Percentiles rank a stretch among this genome's conserved stretches.
These are phyloP conservation scores for Fusarium sp. DNA, from an alignment of 2,329 filamentous ascomycete species.

Conservation along the genomic window DNA sequence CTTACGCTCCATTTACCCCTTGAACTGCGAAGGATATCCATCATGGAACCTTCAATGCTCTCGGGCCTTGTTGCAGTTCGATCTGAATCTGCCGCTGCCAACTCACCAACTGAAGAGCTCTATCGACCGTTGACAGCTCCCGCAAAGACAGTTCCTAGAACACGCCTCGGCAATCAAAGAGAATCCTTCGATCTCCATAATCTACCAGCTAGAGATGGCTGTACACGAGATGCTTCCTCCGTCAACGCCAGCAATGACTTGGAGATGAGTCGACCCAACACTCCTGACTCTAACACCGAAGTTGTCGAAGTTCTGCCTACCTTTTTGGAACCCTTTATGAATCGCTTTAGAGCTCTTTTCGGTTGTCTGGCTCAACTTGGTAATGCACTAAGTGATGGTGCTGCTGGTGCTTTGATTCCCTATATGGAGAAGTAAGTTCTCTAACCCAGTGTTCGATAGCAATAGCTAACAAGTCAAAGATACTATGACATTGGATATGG, in stretches of 20 bases:
- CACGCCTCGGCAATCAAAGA: conserved; percentile 53
- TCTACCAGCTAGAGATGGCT: conserved; percentile 23
- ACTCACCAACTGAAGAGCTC: conserved; percentile 33
- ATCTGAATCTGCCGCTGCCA: conserved; percentile 44
- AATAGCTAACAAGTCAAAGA: conserved; percentile 46
- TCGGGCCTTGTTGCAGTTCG: conserved; percentile 50
- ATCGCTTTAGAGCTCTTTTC: conserved; percentile 74
- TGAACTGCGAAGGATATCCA: background rate
- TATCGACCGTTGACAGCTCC: conserved; percentile 47
- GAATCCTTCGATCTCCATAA: conserved; percentile 48
- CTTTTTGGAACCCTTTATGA: conserved; percentile 72
- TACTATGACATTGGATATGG: conserved; percentile 81
- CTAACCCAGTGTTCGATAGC: background rate
- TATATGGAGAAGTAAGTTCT: conserved; percentile 73
- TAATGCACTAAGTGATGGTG: conserved; percentile 79
- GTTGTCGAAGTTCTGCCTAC: conserved; percentile 64
- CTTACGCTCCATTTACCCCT: background rate
- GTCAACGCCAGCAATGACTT: conserved; percentile 48
- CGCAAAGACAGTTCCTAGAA: conserved; percentile 53
- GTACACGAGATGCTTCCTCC: conserved; percentile 18
- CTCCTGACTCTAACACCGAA: conserved; percentile 52
- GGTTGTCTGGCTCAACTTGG: conserved; percentile 74
- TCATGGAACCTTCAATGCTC: conserved; percentile 52
- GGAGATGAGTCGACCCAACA: conserved; percentile 66
- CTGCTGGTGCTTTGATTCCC: conserved; percentile 81